Percentiles rank a stretch among this genome's conserved stretches.
phyloP scores from a whole-genome alignment of 345 rosid species.

The Sisymbrium altissimum region DNA sequence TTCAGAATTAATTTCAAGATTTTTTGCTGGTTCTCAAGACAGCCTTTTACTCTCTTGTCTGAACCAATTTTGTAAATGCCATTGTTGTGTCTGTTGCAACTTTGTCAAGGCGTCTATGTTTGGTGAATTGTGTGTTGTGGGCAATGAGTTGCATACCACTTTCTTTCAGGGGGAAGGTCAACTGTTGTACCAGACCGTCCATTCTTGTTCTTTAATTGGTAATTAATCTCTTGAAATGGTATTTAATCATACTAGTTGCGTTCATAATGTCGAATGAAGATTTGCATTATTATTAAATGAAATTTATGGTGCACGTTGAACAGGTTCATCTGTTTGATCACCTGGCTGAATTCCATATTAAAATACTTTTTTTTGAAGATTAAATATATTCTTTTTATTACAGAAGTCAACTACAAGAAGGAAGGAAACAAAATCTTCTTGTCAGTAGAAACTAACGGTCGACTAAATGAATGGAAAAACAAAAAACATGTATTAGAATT shows the following conservation, averaged over 20 bases:
- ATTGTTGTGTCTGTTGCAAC: conserved; percentile 17
- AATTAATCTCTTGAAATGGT: conserved; percentile 1
- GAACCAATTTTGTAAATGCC: conserved; percentile 5
- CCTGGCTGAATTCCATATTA: not conserved
- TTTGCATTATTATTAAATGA: not conserved
- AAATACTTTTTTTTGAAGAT: not conserved
- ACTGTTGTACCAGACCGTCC: conserved; percentile 31
- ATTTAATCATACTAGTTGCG: conserved; percentile 12
- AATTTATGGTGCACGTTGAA: conserved; percentile 12
- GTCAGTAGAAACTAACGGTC: not conserved
- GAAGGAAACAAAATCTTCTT: not conserved
- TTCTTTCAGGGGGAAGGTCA: conserved; percentile 27
- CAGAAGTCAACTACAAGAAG: conserved; percentile 32
- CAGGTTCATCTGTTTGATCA: conserved; percentile 15
- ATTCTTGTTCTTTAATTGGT: conserved; percentile 20
- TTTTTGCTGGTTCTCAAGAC: conserved; percentile 6
- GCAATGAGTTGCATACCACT: conserved; percentile 34
- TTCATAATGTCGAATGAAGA: conserved; percentile 2
- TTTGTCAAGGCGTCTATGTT: conserved; percentile 16
- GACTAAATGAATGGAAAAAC: not conserved
- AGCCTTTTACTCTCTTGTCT: conserved; percentile 10
- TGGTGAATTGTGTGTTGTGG: conserved; percentile 26
- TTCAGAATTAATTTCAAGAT: not conserved
- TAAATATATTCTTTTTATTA: not conserved
- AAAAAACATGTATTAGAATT: not conserved